Evolutionary conservation across 768 basidiomycete species (phyloP).

Genomic region (Boletus subcaerulescens): DNA sequence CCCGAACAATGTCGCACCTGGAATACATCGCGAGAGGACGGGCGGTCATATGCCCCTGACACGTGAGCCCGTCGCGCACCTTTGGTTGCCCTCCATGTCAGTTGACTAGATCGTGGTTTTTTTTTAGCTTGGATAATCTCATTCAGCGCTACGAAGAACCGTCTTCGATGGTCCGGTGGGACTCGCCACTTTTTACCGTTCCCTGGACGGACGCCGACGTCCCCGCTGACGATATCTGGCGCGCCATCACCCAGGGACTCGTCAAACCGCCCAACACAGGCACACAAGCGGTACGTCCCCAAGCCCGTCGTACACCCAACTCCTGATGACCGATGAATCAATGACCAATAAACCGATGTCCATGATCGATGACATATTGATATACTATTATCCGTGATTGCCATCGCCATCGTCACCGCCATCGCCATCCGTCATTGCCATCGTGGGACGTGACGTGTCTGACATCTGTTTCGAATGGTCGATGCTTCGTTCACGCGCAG

Average conservation of each 20-base stretch:
- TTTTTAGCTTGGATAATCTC: slow-evolving; percentile 37
- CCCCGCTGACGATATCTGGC: slow-evolving; percentile 73
- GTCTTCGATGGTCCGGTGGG: slow-evolving; percentile 98
- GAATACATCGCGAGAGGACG: slow-evolving; percentile 56
- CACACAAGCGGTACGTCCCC: slow-evolving; percentile 57
- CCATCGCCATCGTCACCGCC: too few relatives aligned
- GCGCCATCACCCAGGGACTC: slow-evolving; percentile 70
- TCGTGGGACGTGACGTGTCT: too few relatives aligned
- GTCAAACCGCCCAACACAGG: slow-evolving; percentile 89
- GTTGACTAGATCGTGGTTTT: too few relatives aligned
- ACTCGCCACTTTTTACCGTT: slow-evolving; percentile 89
- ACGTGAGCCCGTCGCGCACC: slow-evolving; percentile 61
- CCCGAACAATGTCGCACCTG: slow-evolving; percentile 75
- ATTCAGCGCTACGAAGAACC: slow-evolving; percentile 92
- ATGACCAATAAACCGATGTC: too few relatives aligned
- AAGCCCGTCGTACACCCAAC: not conserved
- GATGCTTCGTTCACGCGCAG: slow-evolving; percentile 36
- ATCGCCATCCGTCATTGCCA: too few relatives aligned
- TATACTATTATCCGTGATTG: too few relatives aligned
- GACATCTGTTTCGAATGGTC: too few relatives aligned
- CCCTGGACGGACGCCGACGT: slow-evolving; percentile 68
- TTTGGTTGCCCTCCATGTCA: too few relatives aligned
- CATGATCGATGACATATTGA: too few relatives aligned
- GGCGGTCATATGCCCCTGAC: slow-evolving; percentile 53
- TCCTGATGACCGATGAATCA: not conserved